Conservation (phyloP, 176 grass and related monocot species). For the Chloris gayana region DNA sequence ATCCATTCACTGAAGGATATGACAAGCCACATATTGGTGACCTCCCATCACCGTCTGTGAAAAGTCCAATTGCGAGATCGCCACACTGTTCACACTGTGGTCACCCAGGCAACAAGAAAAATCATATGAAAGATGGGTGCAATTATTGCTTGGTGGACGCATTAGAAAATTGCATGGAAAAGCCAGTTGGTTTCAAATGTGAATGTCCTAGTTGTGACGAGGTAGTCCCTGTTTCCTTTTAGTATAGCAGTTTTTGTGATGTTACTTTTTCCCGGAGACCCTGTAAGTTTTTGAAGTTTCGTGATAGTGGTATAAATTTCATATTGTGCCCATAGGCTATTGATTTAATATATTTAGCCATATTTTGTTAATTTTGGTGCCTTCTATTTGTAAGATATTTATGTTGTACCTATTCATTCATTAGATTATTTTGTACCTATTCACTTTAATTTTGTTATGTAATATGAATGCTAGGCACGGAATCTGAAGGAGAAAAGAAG, state of each 20-base stretch:
- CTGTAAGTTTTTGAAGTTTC: background rate
- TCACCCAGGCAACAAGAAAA: constrained; percentile 87
- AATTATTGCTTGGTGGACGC: constrained; percentile 69
- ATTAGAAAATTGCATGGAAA: constrained; percentile 68
- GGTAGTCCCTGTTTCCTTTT: constrained; percentile 46
- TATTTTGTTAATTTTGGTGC: constrained; percentile 15
- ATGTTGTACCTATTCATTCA: no score
- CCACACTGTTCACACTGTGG: constrained; percentile 82
- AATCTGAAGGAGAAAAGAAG: constrained; percentile 63
- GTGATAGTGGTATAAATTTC: constrained; percentile 4
- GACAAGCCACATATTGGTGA: constrained; percentile 44
- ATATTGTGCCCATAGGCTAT: background rate
- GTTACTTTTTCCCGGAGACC: background rate
- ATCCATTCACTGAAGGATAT: constrained; percentile 51
- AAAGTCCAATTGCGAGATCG: constrained; percentile 46
- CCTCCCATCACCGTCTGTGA: constrained; percentile 45
- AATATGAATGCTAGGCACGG: constrained; percentile 51
- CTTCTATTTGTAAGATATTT: constrained; percentile 9
- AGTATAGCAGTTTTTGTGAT: background rate
- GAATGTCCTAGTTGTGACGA: constrained; percentile 69
- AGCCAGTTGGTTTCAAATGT: constrained; percentile 76
- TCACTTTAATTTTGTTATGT: no score
- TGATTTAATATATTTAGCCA: background rate
- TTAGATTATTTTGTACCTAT: no score
- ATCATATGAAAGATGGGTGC: constrained; percentile 71